phyloP scores from a whole-genome alignment of 176 grass and related monocot species.

The Aegilops sharonensis region DNA sequence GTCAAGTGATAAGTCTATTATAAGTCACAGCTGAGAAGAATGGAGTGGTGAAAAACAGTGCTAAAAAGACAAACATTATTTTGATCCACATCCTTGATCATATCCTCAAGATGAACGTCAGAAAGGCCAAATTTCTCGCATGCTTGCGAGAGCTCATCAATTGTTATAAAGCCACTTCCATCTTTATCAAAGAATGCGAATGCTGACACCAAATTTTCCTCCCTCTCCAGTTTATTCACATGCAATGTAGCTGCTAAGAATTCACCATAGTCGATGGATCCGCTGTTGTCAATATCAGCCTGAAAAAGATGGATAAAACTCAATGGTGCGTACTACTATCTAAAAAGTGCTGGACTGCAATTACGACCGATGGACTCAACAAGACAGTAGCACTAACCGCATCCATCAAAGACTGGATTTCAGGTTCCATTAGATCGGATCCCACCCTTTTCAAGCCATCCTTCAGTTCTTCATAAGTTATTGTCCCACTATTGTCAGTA shows the following conservation, averaged over 20 bases:
- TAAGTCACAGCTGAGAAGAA: not conserved
- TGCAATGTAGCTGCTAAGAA: conserved; percentile 90
- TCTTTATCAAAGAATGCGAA: conserved; percentile 92
- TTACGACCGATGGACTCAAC: not conserved
- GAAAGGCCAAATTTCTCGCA: conserved; percentile 74
- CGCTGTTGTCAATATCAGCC: conserved; percentile 71
- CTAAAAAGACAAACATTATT: conserved; percentile 66
- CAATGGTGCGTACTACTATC: not conserved
- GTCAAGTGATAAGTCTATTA: not conserved
- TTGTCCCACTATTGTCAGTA: conserved; percentile 93
- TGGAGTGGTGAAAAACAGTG: not conserved
- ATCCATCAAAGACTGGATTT: conserved; percentile 92
- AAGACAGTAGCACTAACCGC: conserved; percentile 51
- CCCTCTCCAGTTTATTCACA: conserved; percentile 95
- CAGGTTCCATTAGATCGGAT: conserved; percentile 92
- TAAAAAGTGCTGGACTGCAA: not conserved
- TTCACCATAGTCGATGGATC: conserved; percentile 86
- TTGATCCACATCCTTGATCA: conserved; percentile 91
- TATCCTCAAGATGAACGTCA: conserved; percentile 91
- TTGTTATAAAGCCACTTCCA: conserved; percentile 87
- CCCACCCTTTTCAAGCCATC: conserved; percentile 85
- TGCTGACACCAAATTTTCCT: conserved; percentile 75
- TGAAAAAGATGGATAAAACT: conserved; percentile 29
- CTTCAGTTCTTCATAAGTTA: conserved; percentile 93
- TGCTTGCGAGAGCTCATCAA: conserved; percentile 82